Percentiles rank a stretch among this genome's conserved stretches.
Evolutionary conservation across 2,329 filamentous ascomycete genomes (phyloP).

Genomic region (Fusarium zealandicum): DNA sequence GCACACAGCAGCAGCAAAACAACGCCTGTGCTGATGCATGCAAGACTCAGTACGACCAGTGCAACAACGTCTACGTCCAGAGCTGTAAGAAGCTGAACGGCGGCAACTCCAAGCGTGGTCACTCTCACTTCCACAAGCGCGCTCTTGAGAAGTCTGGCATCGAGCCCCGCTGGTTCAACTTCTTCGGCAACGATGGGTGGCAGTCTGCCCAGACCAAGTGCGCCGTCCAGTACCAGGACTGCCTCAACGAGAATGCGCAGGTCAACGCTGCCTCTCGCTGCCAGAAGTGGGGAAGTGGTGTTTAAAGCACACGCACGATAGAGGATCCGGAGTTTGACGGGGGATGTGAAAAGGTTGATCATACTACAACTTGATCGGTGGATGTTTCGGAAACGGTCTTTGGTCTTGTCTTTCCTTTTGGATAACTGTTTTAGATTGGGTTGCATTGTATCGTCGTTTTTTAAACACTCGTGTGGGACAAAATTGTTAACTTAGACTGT

Average conservation of each 20-base stretch:
- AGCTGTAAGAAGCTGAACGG: constrained; percentile 51
- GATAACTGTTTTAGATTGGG: not conserved
- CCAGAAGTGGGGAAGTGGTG: constrained; percentile 44
- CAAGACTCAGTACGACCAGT: constrained; percentile 59
- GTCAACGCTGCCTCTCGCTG: constrained; percentile 52
- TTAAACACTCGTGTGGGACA: constrained; percentile 26
- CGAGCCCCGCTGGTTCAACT: constrained; percentile 39
- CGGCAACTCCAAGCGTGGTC: constrained; percentile 34
- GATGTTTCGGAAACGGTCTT: not conserved
- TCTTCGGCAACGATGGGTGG: constrained; percentile 44
- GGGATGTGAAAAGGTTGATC: constrained; percentile 2
- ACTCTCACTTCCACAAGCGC: constrained; percentile 38
- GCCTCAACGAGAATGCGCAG: constrained; percentile 52
- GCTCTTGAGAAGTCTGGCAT: constrained; percentile 37
- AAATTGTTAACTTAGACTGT: constrained; percentile 22
- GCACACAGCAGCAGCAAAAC: constrained; percentile 44
- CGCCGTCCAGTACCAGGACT: constrained; percentile 58
- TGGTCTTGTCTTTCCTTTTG: constrained; percentile 8
- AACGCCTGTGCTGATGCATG: constrained; percentile 61
- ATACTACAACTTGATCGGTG: not conserved
- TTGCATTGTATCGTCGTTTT: constrained; percentile 5
- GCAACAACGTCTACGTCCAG: constrained; percentile 57
- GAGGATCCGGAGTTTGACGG: not conserved
- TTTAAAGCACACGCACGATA: constrained; percentile 10
- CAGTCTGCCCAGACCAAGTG: constrained; percentile 52